A percentile compares a stretch with the other conserved stretches of the same genome.
Conservation (phyloP, 345 rosid genomes). For the Anastatica hierochuntica region DNA sequence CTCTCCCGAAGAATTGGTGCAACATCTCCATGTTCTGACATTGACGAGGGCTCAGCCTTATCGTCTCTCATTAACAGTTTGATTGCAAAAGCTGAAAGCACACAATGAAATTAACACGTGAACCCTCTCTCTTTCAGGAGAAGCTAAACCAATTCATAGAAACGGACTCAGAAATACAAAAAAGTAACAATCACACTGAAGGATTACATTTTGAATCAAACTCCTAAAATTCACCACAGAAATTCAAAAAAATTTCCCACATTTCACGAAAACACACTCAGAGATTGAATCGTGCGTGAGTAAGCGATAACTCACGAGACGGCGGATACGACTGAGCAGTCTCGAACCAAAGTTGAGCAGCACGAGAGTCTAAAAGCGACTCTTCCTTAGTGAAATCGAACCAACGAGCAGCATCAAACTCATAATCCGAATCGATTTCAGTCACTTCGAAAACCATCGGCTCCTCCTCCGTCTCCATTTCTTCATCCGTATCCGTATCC, state of each 20-base stretch:
- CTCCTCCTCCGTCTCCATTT: slow-evolving; percentile 37
- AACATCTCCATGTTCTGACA: slow-evolving; percentile 2
- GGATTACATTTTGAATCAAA: neutral
- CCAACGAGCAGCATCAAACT: slow-evolving; percentile 79
- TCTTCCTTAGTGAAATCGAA: slow-evolving; percentile 74
- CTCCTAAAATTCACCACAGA: neutral
- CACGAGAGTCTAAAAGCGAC: slow-evolving; percentile 42
- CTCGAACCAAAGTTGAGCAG: slow-evolving; percentile 72
- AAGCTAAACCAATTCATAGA: neutral
- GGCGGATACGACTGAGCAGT: slow-evolving; percentile 64
- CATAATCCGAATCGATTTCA: slow-evolving; percentile 75
- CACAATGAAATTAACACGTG: neutral
- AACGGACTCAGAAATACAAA: neutral
- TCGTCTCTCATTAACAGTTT: slow-evolving; percentile 19
- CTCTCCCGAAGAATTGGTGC: neutral
- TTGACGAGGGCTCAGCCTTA: neutral
- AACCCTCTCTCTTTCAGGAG: neutral
- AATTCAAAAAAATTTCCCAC: no score
- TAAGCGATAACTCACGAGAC: slow-evolving; percentile 65
- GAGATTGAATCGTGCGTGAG: neutral
- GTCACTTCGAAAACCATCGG: slow-evolving; percentile 59
- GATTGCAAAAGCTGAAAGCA: slow-evolving; percentile 14
- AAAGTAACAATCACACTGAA: neutral
- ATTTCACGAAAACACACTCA: neutral
- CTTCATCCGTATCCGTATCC: slow-evolving; percentile 23